phyloP scores from a whole-genome alignment of 331 rosid species.

The Rhamnella rubrinervis region DNA sequence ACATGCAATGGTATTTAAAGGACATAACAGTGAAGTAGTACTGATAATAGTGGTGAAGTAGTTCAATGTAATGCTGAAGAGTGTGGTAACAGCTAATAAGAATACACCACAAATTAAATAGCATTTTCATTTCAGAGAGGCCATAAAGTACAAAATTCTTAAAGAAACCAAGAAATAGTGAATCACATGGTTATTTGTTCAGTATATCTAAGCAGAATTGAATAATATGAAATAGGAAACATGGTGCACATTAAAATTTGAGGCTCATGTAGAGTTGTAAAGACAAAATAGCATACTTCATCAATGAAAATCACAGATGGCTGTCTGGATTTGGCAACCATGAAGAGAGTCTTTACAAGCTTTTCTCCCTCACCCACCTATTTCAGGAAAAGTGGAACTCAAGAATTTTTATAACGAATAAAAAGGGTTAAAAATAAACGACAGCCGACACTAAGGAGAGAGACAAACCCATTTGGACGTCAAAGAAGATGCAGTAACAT shows the following conservation, averaged over 20 bases:
- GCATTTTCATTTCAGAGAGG: too few species aligned
- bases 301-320: conserved; percentile 97
- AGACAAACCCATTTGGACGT: conserved; percentile 93
- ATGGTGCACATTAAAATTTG: neutral
- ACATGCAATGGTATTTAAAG: neutral
- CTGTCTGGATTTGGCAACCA: conserved; percentile 89
- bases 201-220: too few species aligned
- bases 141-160: too few species aligned
- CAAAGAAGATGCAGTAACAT: conserved; percentile 84
- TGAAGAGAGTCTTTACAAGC: conserved; percentile 90
- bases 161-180: too few species aligned
- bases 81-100: too few species aligned
- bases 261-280: neutral
- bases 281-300: conserved; percentile 52
- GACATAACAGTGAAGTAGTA: too few species aligned
- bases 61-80: too few species aligned
- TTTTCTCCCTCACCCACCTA: conserved; percentile 98
- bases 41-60: too few species aligned
- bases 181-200: too few species aligned
- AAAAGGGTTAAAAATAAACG: neutral
- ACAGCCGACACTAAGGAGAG: neutral
- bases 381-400: conserved; percentile 30
- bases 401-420: conserved; percentile 10
- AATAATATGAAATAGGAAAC: too few species aligned
- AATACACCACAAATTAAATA: too few species aligned